Conservation (phyloP, 805 yeast genomes). For the Candida ponderosae region DNA sequence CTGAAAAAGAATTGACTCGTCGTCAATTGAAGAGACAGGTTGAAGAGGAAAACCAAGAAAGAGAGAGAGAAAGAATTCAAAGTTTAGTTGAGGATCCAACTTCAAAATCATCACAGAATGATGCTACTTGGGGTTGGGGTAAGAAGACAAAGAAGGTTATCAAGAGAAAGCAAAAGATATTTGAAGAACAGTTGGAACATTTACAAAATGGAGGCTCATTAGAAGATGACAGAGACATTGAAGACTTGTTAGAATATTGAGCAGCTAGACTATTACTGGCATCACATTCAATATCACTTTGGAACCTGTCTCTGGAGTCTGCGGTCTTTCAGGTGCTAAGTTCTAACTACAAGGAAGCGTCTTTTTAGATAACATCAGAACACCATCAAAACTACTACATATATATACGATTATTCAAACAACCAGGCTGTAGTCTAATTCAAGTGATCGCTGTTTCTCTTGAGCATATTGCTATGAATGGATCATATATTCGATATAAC, state of each 20-base stretch:
- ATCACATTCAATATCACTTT: too few relatives aligned
- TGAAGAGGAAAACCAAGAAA: conserved; percentile 36
- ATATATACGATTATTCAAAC: too few relatives aligned
- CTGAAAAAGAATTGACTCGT: conserved; percentile 47
- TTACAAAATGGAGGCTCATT: conserved; percentile 33
- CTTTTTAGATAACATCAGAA: too few relatives aligned
- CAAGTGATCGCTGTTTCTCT: too few relatives aligned
- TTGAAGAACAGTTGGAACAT: conserved; percentile 40
- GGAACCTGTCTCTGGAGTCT: too few relatives aligned
- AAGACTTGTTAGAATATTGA: conserved; percentile 56
- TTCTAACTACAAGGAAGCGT: too few relatives aligned
- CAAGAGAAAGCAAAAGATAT: conserved; percentile 43
- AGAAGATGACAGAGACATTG: conserved; percentile 61
- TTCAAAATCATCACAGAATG: conserved; percentile 27
- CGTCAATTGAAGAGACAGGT: conserved; percentile 49
- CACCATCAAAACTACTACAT: too few relatives aligned
- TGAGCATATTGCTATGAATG: too few relatives aligned
- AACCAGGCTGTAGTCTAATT: too few relatives aligned
- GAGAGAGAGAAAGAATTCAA: conserved; percentile 24
- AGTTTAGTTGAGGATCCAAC: conserved; percentile 28
- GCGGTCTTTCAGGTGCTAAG: too few relatives aligned
- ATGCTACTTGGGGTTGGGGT: conserved; percentile 48
- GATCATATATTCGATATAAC: too few relatives aligned
- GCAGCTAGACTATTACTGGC: too few relatives aligned
- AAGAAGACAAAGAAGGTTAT: conserved; percentile 59